These are phyloP conservation scores for Brassica incana DNA, from an alignment of 345 rosid species.

Conservation along the genomic window DNA sequence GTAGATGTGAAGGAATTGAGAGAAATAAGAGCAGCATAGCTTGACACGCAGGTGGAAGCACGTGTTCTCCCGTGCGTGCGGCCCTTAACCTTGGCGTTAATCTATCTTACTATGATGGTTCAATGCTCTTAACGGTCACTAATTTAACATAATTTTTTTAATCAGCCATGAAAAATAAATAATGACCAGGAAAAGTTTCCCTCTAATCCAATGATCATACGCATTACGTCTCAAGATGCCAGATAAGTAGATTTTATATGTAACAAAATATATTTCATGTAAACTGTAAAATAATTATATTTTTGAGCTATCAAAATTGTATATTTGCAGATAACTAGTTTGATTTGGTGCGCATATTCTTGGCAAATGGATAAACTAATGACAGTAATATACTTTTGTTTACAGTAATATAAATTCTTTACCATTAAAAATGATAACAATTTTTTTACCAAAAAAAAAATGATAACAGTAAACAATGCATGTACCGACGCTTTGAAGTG, in stretches of 20 bases:
- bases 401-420: not conserved
- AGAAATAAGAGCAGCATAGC: conserved; percentile 18
- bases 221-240: no score
- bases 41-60: conserved; percentile 31
- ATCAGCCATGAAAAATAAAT: not conserved
- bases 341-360: not conserved
- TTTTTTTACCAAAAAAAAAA: no score
- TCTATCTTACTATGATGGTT: conserved; percentile 16
- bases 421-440: not conserved
- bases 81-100: conserved; percentile 40
- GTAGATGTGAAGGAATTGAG: conserved; percentile 29
- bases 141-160: not conserved
- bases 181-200: not conserved
- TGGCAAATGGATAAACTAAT: not conserved
- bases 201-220: not conserved
- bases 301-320: not conserved
- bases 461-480: not conserved
- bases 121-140: conserved; percentile 21
- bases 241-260: no score
- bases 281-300: not conserved
- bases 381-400: not conserved
- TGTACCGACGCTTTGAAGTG: conserved; percentile 18
- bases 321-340: not conserved
- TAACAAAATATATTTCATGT: not conserved
- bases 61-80: conserved; percentile 33